Evolutionary conservation across 1,139 yeast species (phyloP).

Genomic region (Yamadazyma sp.): DNA sequence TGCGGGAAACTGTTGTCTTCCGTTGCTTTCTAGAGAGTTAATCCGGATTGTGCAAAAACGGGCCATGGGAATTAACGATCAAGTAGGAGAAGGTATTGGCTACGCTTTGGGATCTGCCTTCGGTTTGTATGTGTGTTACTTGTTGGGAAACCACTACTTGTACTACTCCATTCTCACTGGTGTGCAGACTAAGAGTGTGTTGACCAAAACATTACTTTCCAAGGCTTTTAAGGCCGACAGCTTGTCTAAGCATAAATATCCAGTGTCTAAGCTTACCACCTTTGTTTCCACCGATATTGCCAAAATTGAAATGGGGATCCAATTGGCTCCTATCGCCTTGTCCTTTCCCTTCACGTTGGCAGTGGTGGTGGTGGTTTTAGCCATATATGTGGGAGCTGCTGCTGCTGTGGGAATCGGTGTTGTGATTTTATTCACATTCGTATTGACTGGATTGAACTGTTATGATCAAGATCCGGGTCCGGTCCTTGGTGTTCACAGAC

Average conservation of each 20-base stretch:
- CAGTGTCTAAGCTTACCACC: conserved; percentile 68
- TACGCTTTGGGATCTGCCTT: conserved; percentile 32
- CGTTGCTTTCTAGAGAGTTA: conserved; percentile 30
- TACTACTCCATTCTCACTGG: conserved; percentile 46
- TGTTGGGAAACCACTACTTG: conserved; percentile 17
- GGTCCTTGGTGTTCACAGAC: conserved; percentile 33
- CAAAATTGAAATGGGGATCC: conserved; percentile 35
- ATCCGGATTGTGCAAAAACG: conserved; percentile 28
- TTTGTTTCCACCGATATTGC: conserved; percentile 40
- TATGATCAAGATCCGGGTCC: conserved; percentile 27
- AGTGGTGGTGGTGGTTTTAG: conserved; percentile 32
- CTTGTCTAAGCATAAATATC: conserved; percentile 57
- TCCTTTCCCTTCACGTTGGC: conserved; percentile 31
- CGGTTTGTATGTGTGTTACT: conserved; percentile 22
- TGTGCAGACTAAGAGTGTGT: conserved; percentile 63
- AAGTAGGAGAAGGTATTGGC: conserved; percentile 35
- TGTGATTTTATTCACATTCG: conserved; percentile 24
- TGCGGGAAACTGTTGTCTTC: conserved; percentile 24
- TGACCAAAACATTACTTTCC: conserved; percentile 63
- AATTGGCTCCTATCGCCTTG: conserved; percentile 29
- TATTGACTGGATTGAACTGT: conserved; percentile 24
- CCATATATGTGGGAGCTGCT: conserved; percentile 35
- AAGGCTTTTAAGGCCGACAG: conserved; percentile 65
- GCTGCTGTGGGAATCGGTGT: conserved; percentile 37
- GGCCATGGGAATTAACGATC: conserved; percentile 22